A percentile compares a stretch with the other conserved stretches of the same genome.
Evolutionary conservation across 257 asterid species (phyloP).

Genomic region (Orobanche coerulescens): DNA sequence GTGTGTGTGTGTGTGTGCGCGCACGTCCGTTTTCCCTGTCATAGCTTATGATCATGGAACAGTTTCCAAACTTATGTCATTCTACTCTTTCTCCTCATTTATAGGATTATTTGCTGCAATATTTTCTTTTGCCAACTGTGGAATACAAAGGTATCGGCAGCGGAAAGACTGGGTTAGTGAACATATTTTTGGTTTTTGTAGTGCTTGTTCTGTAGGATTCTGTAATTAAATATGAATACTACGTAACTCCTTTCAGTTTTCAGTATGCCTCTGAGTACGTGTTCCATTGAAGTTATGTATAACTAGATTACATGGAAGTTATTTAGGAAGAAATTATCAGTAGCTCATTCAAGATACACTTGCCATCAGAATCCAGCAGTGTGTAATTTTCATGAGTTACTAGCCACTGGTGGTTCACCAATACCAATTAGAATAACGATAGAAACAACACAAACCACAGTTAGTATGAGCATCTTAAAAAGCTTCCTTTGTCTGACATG

Average conservation of each 20-base stretch:
- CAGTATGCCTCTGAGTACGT: not conserved
- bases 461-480: not conserved
- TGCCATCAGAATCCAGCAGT: not conserved
- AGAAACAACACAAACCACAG: slow-evolving; percentile 7
- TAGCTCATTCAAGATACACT: not conserved
- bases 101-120: slow-evolving; percentile 75
- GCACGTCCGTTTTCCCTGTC: no score
- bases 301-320: not conserved
- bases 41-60: slow-evolving; percentile 6
- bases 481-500: not conserved
- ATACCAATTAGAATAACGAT: not conserved
- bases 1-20: no score
- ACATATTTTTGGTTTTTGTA: slow-evolving; percentile 7
- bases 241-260: not conserved
- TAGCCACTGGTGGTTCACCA: not conserved
- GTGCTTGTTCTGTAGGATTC: not conserved
- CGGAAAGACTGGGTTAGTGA: slow-evolving; percentile 83
- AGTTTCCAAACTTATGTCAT: not conserved
- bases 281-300: not conserved
- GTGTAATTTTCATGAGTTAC: not conserved
- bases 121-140: slow-evolving; percentile 71
- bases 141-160: slow-evolving; percentile 67
- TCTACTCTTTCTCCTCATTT: slow-evolving; percentile 19
- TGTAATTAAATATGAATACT: slow-evolving; percentile 1
- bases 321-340: not conserved